These are phyloP conservation scores for Dryadomyces quercus-mongolicae DNA, from an alignment of 2,329 filamentous ascomycete species.

Conservation along the genomic window DNA sequence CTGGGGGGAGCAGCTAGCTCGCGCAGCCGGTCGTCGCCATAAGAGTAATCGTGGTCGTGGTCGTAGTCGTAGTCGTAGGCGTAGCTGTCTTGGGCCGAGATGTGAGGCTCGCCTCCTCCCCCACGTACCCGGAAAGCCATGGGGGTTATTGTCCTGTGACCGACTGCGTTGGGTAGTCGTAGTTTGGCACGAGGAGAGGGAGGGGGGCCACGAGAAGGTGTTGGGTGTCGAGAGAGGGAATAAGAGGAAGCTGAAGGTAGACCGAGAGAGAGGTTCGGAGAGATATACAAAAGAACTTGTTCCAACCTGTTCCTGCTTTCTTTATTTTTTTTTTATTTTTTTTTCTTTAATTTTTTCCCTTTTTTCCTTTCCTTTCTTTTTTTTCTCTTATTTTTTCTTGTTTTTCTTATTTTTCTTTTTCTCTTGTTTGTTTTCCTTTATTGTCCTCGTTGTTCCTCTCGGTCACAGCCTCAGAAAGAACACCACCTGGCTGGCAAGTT, in stretches of 20 bases:
- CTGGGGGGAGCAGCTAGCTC: no score
- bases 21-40: no score
- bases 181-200: no score
- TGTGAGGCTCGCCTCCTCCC: background rate
- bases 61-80: background rate
- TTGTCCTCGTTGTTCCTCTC: background rate
- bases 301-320: no score
- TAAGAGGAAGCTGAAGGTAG: no score
- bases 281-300: no score
- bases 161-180: background rate
- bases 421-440: background rate
- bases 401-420: background rate
- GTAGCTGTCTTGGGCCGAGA: background rate
- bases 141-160: background rate
- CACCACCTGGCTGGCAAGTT: no score
- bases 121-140: background rate
- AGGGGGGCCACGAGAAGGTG: background rate
- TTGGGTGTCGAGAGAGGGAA: background rate
- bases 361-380: background rate
- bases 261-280: no score
- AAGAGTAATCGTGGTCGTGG: background rate
- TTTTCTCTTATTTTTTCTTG: background rate
- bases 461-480: no score
- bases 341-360: background rate
- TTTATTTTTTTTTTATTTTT: background rate